Evolutionary conservation across 2,329 filamentous ascomycete genomes (phyloP), one percentile per base, ranked within the genome.

Genomic region (Cladorrhinum sp.): DNA sequence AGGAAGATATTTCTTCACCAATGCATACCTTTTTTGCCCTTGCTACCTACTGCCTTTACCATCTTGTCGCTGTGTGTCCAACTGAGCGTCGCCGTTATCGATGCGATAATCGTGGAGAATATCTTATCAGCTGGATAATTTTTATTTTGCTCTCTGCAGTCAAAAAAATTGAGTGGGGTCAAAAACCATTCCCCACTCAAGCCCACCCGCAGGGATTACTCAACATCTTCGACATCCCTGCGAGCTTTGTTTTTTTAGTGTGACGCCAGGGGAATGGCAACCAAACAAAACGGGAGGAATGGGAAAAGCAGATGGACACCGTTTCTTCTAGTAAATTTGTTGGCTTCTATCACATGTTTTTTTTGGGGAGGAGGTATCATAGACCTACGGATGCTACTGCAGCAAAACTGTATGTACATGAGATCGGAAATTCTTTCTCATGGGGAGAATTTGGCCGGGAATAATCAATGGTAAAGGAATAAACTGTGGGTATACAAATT

Each of bases 21-120:
- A n/a, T n/a, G n/a, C 29, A 41, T 62, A 67, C 67, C 66, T 49
- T 55, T 68, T 16, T 65, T 67, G 45, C 60, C 59, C 61, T 66
- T 69, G 55, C 58, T 27, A 23, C 75, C 71, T 29, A 55, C 61
- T 27, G 69, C 69, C 65, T 75, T 76, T 1, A 66, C 73, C 74
- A 76, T 76, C 45, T 65, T 67, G 50, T 63, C 18, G 29, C 13
- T 41, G 9, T 18, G 25, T 49, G 24, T 5, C 50, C 23, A 10
- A 52, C 50, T 8, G 27, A 25, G 20, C 24, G 52, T 18, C 22
- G 52, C 9, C 52, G 27, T 27, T 52, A 38, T 24, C 55, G 25
- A 29, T 55, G 36, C 57, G 61, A 57, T 65, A 63, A 65, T 65
- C 61, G 59, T 57, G 27, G 51, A 41, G 24, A 55, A 53, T 59